These are phyloP conservation scores for Mediolabrus comicus DNA, from an alignment of 108 stramenopile species.

Conservation along the genomic window DNA sequence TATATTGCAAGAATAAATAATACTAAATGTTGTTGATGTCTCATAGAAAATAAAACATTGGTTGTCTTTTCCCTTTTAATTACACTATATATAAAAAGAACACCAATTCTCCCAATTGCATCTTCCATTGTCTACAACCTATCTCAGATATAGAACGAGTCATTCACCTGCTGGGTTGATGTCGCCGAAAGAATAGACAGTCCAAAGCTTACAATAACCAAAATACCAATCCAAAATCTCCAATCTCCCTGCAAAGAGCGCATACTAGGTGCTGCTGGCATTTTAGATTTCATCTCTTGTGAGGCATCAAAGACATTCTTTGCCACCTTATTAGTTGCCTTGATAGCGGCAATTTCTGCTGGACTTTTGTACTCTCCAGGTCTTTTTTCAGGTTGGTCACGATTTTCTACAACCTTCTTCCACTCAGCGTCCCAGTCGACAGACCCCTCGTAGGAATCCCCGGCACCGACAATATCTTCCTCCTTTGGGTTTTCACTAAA, in stretches of 20 bases:
- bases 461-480: conserved; percentile 5
- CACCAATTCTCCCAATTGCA: background rate
- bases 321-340: conserved; percentile 35
- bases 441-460: conserved; percentile 8
- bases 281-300: conserved; percentile 24
- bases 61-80: background rate
- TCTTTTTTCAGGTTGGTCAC: conserved; percentile 24
- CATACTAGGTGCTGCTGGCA: conserved; percentile 19
- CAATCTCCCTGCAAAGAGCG: conserved; percentile 40
- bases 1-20: background rate
- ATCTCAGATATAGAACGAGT: conserved; percentile 39
- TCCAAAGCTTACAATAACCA: conserved; percentile 35
- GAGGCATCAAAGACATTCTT: conserved; percentile 45
- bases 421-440: conserved; percentile 47
- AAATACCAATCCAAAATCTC: conserved; percentile 46
- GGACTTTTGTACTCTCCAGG: conserved; percentile 28
- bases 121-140: background rate
- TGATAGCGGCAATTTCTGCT: conserved; percentile 34
- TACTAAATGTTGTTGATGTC: background rate
- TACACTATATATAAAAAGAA: background rate
- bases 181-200: conserved; percentile 29
- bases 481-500: conserved; percentile 15
- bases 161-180: conserved; percentile 12
- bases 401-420: conserved; percentile 43
- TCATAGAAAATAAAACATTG: background rate